Percentiles rank a stretch among this genome's conserved stretches.
phyloP scores from a whole-genome alignment of 352 stramenopile species.

The Pythium utonaiense region DNA sequence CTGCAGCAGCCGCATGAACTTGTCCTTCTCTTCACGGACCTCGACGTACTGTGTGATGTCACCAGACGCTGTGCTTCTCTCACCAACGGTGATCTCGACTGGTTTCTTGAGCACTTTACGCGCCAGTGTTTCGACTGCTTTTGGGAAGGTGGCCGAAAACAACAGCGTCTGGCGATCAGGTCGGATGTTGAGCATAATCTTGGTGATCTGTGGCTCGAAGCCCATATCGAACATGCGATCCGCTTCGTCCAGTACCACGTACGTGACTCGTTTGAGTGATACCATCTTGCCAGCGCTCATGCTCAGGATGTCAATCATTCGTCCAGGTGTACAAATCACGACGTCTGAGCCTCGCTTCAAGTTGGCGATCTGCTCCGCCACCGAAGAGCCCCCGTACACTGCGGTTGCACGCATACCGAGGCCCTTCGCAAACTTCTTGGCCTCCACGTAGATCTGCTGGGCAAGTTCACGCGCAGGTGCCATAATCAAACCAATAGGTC shows the following conservation, averaged over 20 bases:
- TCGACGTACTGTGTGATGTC: constrained; percentile 98
- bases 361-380: constrained; percentile 88
- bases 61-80: constrained; percentile 92
- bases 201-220: constrained; percentile 95
- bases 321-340: constrained; percentile 72
- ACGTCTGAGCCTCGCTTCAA: constrained; percentile 73
- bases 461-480: constrained; percentile 80
- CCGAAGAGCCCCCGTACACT: constrained; percentile 44
- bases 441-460: constrained; percentile 82
- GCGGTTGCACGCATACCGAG: constrained; percentile 84
- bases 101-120: constrained; percentile 78
- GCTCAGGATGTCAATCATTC: constrained; percentile 82
- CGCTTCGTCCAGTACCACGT: constrained; percentile 98
- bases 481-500: constrained; percentile 75
- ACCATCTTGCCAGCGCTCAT: constrained; percentile 86
- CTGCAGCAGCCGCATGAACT: constrained; percentile 98
- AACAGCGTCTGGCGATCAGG: constrained; percentile 85
- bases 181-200: constrained; percentile 78
- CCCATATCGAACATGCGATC: constrained; percentile 99
- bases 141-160: constrained; percentile 85
- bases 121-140: constrained; percentile 64
- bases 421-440: constrained; percentile 88
- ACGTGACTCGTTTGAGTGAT: constrained; percentile 76
- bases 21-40: constrained; percentile 97
- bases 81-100: constrained; percentile 79